Percentiles rank a stretch among this genome's conserved stretches.
Evolutionary conservation across 2,329 filamentous ascomycete species (phyloP).

Genomic region (Colletotrichum phormii): DNA sequence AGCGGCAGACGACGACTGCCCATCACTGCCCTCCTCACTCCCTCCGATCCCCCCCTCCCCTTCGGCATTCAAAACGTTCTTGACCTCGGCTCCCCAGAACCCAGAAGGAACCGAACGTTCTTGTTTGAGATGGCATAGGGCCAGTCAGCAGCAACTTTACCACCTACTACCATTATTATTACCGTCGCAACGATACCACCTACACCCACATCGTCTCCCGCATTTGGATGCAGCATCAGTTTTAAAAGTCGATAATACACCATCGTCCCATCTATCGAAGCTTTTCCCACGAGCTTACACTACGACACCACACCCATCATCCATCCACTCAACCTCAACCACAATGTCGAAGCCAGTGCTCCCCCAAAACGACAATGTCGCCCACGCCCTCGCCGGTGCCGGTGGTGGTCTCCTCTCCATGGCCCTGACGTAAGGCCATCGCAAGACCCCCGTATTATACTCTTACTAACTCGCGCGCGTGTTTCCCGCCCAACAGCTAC

Average conservation of each 20-base stretch:
- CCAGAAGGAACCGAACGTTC: background rate
- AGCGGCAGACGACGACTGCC: constrained; percentile 18
- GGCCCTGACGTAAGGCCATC: constrained; percentile 80
- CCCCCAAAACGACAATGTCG: constrained; percentile 95
- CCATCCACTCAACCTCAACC: background rate
- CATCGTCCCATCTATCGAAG: constrained; percentile 26
- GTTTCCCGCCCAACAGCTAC: constrained; percentile 68
- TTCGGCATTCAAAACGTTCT: constrained; percentile 36
- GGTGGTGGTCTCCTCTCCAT: constrained; percentile 96
- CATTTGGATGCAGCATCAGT: constrained; percentile 28
- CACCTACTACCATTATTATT: background rate
- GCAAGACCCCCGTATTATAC: too few relatives aligned
- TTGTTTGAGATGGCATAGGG: constrained; percentile 33
- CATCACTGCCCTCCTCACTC: background rate
- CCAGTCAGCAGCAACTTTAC: background rate
- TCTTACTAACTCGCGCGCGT: constrained; percentile 20
- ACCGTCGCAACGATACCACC: constrained; percentile 5
- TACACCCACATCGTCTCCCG: background rate
- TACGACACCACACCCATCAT: constrained; percentile 2
- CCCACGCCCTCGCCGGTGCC: constrained; percentile 91
- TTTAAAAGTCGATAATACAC: background rate
- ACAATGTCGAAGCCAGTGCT: constrained; percentile 69
- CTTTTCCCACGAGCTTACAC: constrained; percentile 12
- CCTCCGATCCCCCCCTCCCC: constrained; percentile 1
- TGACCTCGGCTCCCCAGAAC: constrained; percentile 35